Evolutionary conservation across 139 green algal species (phyloP), one percentile per base, ranked within the genome.

Genomic region (Haematococcus lacustris): DNA sequence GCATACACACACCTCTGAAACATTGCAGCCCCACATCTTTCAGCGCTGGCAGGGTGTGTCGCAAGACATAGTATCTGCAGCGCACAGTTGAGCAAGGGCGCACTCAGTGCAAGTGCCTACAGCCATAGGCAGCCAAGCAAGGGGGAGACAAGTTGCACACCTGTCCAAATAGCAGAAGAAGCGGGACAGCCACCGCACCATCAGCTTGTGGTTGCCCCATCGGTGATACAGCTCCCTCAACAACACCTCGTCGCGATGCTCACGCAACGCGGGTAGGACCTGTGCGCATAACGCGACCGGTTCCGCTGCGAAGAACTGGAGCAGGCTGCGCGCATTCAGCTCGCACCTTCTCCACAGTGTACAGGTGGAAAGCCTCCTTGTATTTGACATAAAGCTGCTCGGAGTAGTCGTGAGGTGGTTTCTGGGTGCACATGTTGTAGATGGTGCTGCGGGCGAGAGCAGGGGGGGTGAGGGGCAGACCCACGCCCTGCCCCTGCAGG

Each of bases 341-440:
- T n/a, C n/a, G n/a, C n/a, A n/a, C n/a, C 86, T 81, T 88, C 13
- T 93, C 85, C 1, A 74, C 79, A 63, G 98, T 97, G 89, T 99
- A 99, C n/a, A 73, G 75, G 41, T 93, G 87, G 76, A 99, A 98
- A 1, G 89, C 84, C 23, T 95, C 83, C 26, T 86, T 72, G 75
- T 99, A 99, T 53, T 91, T 81, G 1, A 86, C 71, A 74, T 99
- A 99, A 40, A 99, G 88, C 83, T 94, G 85, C 82, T 97, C 89
- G 5, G 92, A 98, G 78, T 97, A 97, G 73, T 99, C 96, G 62
- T 98, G 86, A 0, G 96, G 96, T 3, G 94, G 91, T 84, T 99
- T 99, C 79, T 99, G 96, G 0, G 96, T 99, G 88, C 96, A 99
- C 96, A 98, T 98, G 81, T 98, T 96, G 87, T 98, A 98, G 70